Percentiles rank a stretch among this genome's conserved stretches.
Conservation (phyloP, 768 basidiomycete genomes). For the Lactarius akahatsu region DNA sequence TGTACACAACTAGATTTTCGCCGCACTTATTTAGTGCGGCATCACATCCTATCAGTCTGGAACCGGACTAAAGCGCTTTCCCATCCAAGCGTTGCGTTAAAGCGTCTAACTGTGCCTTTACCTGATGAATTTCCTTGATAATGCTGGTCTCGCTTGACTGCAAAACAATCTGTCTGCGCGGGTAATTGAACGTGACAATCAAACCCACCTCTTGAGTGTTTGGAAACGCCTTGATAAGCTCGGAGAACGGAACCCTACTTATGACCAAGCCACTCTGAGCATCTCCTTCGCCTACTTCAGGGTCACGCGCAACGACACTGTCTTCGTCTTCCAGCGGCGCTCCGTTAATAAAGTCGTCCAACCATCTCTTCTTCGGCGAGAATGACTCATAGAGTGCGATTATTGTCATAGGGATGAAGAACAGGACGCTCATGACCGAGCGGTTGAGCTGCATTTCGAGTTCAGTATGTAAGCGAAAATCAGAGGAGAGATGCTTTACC, state of each 20-base stretch:
- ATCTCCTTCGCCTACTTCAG: constrained; percentile 55
- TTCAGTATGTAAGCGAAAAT: constrained; percentile 20
- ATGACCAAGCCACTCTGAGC: constrained; percentile 59
- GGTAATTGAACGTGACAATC: constrained; percentile 16
- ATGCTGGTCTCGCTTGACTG: constrained; percentile 73
- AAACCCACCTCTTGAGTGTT: constrained; percentile 63
- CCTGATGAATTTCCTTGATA: constrained; percentile 56
- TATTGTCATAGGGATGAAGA: constrained; percentile 71
- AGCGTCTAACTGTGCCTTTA: constrained; percentile 47
- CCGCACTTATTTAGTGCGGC: not conserved
- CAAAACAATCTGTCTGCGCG: constrained; percentile 1
- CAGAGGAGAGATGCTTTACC: constrained; percentile 35
- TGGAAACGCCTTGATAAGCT: constrained; percentile 70
- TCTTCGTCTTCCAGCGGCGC: constrained; percentile 58
- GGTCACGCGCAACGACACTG: constrained; percentile 54
- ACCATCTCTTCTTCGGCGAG: constrained; percentile 53
- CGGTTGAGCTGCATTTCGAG: constrained; percentile 60
- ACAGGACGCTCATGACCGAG: constrained; percentile 72
- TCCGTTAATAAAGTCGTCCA: constrained; percentile 62
- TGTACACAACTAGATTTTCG: not conserved
- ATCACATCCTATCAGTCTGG: not conserved
- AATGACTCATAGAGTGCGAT: constrained; percentile 78
- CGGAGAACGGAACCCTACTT: constrained; percentile 65
- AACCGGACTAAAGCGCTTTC: constrained; percentile 21
- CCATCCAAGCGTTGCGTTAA: constrained; percentile 40